Conservation (phyloP, 2,329 filamentous ascomycete species). For the Apiospora hydei region DNA sequence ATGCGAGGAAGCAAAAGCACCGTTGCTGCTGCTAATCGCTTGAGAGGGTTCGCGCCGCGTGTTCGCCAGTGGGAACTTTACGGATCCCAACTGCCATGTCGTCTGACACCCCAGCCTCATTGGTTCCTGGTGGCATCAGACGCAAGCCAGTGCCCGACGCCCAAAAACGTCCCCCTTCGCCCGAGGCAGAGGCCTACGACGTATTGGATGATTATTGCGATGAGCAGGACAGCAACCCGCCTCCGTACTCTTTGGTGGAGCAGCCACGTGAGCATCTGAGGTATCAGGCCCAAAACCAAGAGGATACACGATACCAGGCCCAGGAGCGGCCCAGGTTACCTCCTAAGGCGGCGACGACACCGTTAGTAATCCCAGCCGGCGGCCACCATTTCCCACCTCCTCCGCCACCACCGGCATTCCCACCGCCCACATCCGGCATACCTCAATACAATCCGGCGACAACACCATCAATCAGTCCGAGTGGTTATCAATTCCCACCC, state of each 20-base stretch:
- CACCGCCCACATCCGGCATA: not conserved
- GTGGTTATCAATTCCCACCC: not conserved
- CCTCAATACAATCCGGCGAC: not conserved
- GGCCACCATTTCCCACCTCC: conserved; percentile 1
- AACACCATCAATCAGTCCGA: not conserved
- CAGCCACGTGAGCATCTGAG: not conserved
- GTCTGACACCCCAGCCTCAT: not conserved
- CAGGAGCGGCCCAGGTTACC: not conserved
- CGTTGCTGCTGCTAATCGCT: not conserved
- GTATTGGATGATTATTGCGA: conserved; percentile 1
- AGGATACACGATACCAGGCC: not conserved
- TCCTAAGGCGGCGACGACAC: conserved; percentile 11
- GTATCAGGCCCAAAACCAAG: not conserved
- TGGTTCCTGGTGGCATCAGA: not conserved
- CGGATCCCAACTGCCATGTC: conserved; percentile 10
- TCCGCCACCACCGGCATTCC: not conserved
- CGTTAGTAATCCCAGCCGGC: not conserved
- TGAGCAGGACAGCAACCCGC: conserved; percentile 2
- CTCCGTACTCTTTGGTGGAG: conserved; percentile 13
- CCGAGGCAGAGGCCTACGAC: not conserved
- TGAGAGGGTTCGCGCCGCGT: not conserved
- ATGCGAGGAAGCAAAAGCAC: not conserved
- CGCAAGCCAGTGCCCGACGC: conserved; percentile 3
- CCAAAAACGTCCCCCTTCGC: conserved; percentile 14
- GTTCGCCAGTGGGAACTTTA: not conserved